phyloP scores from a whole-genome alignment of 2,329 filamentous ascomycete species.

The Ceratocystis cubensis region DNA sequence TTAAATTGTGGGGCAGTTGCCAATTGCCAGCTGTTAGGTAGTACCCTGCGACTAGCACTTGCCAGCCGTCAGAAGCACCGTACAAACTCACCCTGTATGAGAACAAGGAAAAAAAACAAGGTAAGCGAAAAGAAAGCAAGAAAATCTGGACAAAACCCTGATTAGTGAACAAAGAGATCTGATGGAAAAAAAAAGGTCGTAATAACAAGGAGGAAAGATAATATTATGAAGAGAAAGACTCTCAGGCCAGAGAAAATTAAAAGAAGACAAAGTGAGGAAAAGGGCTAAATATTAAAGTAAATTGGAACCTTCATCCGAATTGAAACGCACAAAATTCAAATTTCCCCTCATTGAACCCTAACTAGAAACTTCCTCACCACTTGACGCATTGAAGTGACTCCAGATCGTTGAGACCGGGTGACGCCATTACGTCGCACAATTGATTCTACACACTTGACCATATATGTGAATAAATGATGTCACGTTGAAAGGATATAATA shows the following conservation, averaged over 20 bases:
- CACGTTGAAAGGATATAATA: not conserved
- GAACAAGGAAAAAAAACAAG: not conserved
- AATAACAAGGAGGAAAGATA: not conserved
- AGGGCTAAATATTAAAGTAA: not conserved
- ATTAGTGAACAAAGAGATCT: not conserved
- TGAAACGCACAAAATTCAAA: not conserved
- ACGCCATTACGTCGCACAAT: not conserved
- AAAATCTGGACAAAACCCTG: not conserved
- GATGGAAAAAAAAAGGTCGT: not conserved
- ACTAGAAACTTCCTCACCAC: not conserved
- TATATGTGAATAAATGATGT: not conserved
- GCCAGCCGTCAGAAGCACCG: not conserved
- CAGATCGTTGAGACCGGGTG: not conserved
- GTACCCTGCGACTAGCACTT: not conserved
- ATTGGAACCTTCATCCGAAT: not conserved
- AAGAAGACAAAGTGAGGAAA: not conserved
- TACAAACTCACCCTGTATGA: not conserved
- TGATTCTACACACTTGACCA: not conserved
- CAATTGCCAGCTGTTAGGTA: not conserved
- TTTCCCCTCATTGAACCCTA: slow-evolving; percentile 10
- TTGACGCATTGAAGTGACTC: not conserved
- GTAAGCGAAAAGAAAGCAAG: not conserved
- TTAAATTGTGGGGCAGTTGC: not conserved
- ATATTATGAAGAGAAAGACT: not conserved
- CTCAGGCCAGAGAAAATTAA: not conserved